A percentile compares a stretch with the other conserved stretches of the same genome.
Evolutionary conservation across 192 early-diverging fungal species (phyloP).

Genomic region (Gryganskiella cystojenkinii): DNA sequence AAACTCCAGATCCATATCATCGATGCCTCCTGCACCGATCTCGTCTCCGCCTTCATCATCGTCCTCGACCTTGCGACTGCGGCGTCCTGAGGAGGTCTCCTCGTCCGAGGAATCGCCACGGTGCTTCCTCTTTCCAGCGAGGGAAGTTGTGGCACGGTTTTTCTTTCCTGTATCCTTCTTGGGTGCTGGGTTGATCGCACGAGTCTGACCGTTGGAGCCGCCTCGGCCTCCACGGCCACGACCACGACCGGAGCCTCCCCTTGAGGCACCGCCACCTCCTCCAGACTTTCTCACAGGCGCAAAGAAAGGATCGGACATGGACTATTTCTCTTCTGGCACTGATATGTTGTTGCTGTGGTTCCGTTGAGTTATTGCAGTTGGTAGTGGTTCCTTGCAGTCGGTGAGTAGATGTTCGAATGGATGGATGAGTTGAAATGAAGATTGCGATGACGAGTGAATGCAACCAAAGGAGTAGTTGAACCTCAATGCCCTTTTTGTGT

Average conservation of each 20-base stretch:
- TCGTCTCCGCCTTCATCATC: constrained; percentile 58
- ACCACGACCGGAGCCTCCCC: no score
- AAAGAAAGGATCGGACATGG: constrained; percentile 51
- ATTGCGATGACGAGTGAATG: no score
- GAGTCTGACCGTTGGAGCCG: constrained; percentile 10
- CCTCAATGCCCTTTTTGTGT: no score
- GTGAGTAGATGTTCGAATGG: no score
- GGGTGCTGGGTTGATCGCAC: constrained; percentile 38
- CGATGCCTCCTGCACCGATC: constrained; percentile 63
- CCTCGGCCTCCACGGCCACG: constrained; percentile 9
- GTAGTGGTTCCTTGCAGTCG: no score
- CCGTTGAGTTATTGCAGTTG: no score
- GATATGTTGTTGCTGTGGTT: not conserved
- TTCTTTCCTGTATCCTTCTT: constrained; percentile 48
- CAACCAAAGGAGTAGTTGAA: no score
- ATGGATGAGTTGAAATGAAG: no score
- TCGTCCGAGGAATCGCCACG: constrained; percentile 36
- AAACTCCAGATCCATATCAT: constrained; percentile 64
- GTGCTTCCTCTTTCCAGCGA: constrained; percentile 46
- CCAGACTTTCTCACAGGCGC: constrained; percentile 43
- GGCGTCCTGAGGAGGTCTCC: not conserved
- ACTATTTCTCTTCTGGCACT: no score
- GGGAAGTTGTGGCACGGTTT: constrained; percentile 32
- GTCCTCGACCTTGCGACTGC: constrained; percentile 41
- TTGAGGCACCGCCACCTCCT: constrained; percentile 7